These are phyloP conservation scores for Arabidopsis arenosa DNA, from an alignment of 345 rosid species.

Conservation along the genomic window DNA sequence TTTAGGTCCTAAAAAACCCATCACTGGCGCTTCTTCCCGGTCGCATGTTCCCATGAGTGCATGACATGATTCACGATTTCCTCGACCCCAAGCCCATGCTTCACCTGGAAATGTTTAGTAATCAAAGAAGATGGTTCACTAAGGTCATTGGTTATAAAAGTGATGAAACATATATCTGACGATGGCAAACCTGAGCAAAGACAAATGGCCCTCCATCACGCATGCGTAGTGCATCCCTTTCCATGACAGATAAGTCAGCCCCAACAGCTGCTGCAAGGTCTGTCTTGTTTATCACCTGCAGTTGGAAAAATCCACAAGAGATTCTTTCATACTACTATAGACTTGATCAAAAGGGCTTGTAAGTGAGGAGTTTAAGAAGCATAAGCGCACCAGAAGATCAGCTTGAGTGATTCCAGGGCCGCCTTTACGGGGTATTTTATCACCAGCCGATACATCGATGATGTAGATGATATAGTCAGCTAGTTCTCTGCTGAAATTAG, in stretches of 20 bases:
- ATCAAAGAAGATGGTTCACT: not conserved
- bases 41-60: constrained; percentile 80
- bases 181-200: constrained; percentile 75
- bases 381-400: constrained; percentile 65
- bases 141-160: constrained; percentile 6
- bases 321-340: not conserved
- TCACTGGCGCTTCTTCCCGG: constrained; percentile 63
- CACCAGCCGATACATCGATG: constrained; percentile 94
- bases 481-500: constrained; percentile 94
- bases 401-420: constrained; percentile 99
- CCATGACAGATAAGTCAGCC: constrained; percentile 86
- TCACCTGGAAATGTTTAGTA: constrained; percentile 53
- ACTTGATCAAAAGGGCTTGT: not conserved
- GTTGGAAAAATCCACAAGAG: constrained; percentile 12
- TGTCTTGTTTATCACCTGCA: constrained; percentile 92
- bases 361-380: not conserved
- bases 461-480: constrained; percentile 95
- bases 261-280: constrained; percentile 93
- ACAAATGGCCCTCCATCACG: constrained; percentile 97
- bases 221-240: constrained; percentile 87
- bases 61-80: constrained; percentile 76
- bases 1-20: not conserved
- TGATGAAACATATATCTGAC: not conserved
- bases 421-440: constrained; percentile 94
- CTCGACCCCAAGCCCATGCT: constrained; percentile 81